Conservation (phyloP, 768 basidiomycete genomes). For the Suillus subluteus region DNA sequence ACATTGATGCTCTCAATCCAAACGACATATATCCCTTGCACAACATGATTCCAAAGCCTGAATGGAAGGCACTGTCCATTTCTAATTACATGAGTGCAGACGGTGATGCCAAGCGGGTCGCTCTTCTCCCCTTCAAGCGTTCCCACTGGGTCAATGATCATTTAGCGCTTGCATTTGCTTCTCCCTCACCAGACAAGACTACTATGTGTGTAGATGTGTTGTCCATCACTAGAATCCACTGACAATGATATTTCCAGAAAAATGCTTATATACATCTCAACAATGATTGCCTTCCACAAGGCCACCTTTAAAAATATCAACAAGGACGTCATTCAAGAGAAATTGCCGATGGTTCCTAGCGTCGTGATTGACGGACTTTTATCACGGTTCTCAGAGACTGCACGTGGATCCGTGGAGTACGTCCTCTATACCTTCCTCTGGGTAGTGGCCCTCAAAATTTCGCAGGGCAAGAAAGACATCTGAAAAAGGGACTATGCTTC, state of each 20-base stretch:
- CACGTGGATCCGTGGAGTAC: conserved; percentile 68
- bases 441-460: neutral
- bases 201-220: conserved; percentile 53
- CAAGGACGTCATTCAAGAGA: conserved; percentile 57
- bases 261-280: conserved; percentile 78
- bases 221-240: neutral
- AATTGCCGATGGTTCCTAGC: conserved; percentile 59
- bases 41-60: conserved; percentile 77
- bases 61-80: conserved; percentile 74
- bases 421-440: conserved; percentile 22
- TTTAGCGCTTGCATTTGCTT: conserved; percentile 43
- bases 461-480: conserved; percentile 59
- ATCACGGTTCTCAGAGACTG: conserved; percentile 77
- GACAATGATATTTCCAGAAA: conserved; percentile 50
- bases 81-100: conserved; percentile 56
- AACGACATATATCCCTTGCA: conserved; percentile 77
- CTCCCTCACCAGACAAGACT: conserved; percentile 57
- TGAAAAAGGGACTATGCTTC: conserved; percentile 67
- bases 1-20: conserved; percentile 65
- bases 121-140: conserved; percentile 61
- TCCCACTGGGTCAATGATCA: conserved; percentile 78
- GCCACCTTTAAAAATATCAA: conserved; percentile 44
- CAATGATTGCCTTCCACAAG: conserved; percentile 75
- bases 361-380: conserved; percentile 75
- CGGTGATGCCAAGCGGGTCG: conserved; percentile 50